A percentile compares a stretch with the other conserved stretches of the same genome.
phyloP scores from a whole-genome alignment of 2,329 filamentous ascomycete genomes.

The Colletotrichum trifolii region DNA sequence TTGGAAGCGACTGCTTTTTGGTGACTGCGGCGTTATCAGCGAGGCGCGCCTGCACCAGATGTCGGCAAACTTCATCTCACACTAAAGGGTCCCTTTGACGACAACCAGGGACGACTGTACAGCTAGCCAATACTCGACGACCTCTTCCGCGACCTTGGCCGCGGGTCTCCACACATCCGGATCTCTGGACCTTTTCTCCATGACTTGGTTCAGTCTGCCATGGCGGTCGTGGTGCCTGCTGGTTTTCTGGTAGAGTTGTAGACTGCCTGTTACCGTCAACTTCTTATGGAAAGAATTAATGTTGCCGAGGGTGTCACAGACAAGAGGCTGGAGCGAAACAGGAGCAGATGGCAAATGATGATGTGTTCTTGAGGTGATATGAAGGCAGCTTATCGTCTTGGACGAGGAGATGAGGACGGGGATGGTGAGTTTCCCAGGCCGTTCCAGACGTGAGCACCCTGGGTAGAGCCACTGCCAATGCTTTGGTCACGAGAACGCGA shows the following conservation, averaged over 20 bases:
- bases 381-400: too few relatives aligned
- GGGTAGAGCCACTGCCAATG: too few relatives aligned
- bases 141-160: slow-evolving; percentile 37
- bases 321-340: too few relatives aligned
- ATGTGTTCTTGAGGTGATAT: too few relatives aligned
- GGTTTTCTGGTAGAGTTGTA: slow-evolving; percentile 39
- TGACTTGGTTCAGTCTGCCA: slow-evolving; percentile 32
- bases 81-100: slow-evolving; percentile 2
- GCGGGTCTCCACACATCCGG: slow-evolving; percentile 40
- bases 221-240: slow-evolving; percentile 37
- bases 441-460: too few relatives aligned
- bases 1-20: too few relatives aligned
- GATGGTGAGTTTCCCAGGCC: too few relatives aligned
- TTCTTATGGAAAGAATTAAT: too few relatives aligned
- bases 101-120: slow-evolving; percentile 22
- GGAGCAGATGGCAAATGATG: too few relatives aligned
- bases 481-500: too few relatives aligned
- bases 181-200: slow-evolving; percentile 25
- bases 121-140: slow-evolving; percentile 37
- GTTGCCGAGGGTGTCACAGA: too few relatives aligned
- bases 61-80: not conserved
- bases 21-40: slow-evolving; percentile 29
- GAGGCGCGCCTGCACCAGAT: not conserved
- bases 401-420: too few relatives aligned
- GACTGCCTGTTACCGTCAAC: slow-evolving; percentile 1